Conservation (phyloP, 495 filamentous ascomycete genomes). For the Aspergillus ostianus region DNA sequence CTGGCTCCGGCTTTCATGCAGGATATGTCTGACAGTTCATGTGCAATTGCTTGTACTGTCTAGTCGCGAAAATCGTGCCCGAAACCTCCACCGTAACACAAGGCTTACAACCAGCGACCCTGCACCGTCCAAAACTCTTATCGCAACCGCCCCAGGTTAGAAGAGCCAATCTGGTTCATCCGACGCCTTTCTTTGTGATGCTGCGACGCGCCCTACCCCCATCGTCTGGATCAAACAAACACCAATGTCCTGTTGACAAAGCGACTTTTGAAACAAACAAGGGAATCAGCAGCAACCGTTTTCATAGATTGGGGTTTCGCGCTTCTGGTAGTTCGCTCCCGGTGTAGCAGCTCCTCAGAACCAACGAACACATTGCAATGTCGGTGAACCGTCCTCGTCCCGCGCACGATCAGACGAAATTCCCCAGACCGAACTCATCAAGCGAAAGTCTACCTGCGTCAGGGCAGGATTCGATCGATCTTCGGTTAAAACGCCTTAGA, state of each 20-base stretch:
- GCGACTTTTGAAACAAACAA: not conserved
- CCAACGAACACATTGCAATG: slow-evolving; percentile 41
- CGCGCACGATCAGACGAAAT: slow-evolving; percentile 27
- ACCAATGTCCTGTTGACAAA: not conserved
- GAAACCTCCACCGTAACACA: not conserved
- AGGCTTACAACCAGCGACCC: not conserved
- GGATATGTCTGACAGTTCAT: not conserved
- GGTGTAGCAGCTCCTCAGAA: not conserved
- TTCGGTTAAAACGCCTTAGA: slow-evolving; percentile 41
- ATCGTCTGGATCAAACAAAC: not conserved
- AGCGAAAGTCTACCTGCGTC: slow-evolving; percentile 22
- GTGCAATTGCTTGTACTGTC: not conserved
- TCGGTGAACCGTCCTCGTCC: slow-evolving; percentile 43
- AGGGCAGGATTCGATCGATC: slow-evolving; percentile 38
- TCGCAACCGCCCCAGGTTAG: not conserved
- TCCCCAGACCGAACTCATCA: slow-evolving; percentile 17
- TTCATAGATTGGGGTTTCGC: not conserved
- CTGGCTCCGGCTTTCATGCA: not conserved
- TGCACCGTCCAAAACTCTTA: not conserved
- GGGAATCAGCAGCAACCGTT: not conserved
- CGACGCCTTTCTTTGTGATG: slow-evolving; percentile 3
- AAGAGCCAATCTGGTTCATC: not conserved
- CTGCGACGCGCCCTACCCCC: not conserved
- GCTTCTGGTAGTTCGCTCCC: not conserved
- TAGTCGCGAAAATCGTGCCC: not conserved